These are phyloP conservation scores for Plasmodium knowlesi DNA, from an alignment of 169 alveolate species.

Conservation along the genomic window DNA sequence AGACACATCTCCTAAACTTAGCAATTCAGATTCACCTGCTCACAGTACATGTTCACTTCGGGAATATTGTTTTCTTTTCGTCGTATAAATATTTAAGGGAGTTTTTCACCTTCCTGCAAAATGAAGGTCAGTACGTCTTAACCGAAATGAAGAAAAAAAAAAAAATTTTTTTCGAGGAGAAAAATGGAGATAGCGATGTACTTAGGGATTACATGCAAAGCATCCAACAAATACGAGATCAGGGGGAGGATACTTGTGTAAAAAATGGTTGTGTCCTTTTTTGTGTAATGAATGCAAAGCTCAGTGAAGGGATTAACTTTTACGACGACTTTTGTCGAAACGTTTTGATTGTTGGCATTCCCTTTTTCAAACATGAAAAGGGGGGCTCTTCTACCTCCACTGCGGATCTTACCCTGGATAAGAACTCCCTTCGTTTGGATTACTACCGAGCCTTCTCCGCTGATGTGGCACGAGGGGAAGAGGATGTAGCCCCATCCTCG, in stretches of 20 bases:
- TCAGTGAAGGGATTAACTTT: slow-evolving; percentile 98
- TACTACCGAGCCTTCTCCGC: slow-evolving; percentile 65
- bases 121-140: slow-evolving; percentile 33
- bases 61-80: slow-evolving; percentile 85
- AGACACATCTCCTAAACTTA: slow-evolving; percentile 68
- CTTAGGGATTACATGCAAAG: background rate
- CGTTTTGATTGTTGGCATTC: slow-evolving; percentile 95
- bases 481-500: background rate
- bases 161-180: slow-evolving; percentile 69
- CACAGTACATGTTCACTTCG: slow-evolving; percentile 79
- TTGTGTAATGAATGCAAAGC: slow-evolving; percentile 85
- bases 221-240: background rate
- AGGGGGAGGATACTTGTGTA: background rate
- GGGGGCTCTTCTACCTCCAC: background rate
- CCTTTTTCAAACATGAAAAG: slow-evolving; percentile 88
- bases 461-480: background rate
- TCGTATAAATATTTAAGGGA: slow-evolving; percentile 77
- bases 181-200: background rate
- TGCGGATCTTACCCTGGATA: background rate
- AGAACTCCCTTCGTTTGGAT: slow-evolving; percentile 73
- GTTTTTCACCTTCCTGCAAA: slow-evolving; percentile 61
- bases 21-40: slow-evolving; percentile 69
- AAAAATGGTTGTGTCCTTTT: slow-evolving; percentile 90
- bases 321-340: slow-evolving; percentile 94
- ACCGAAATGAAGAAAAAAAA: slow-evolving; percentile 57